A percentile compares a stretch with the other conserved stretches of the same genome.
phyloP scores from a whole-genome alignment of 2,329 filamentous ascomycete genomes.

The Didymella segeticola region DNA sequence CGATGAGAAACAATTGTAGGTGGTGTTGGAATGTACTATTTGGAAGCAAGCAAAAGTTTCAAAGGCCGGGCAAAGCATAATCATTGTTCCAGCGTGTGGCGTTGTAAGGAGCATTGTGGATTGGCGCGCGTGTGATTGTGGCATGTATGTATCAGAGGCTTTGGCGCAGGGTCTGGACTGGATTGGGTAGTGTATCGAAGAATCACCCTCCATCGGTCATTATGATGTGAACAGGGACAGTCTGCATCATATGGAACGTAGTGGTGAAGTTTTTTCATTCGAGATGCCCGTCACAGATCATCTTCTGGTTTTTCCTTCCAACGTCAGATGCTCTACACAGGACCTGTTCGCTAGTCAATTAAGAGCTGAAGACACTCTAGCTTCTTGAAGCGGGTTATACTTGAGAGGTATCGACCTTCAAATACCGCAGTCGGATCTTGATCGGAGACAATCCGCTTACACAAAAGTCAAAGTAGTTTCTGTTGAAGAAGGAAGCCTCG shows the following conservation, averaged over 20 bases:
- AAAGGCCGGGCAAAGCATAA: not conserved
- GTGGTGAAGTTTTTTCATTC: too few relatives aligned
- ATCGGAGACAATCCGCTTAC: not conserved
- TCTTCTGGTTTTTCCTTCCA: too few relatives aligned
- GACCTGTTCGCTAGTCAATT: too few relatives aligned
- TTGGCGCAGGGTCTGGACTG: not conserved
- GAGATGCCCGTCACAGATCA: too few relatives aligned
- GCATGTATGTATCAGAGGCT: conserved; percentile 24
- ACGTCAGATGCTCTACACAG: too few relatives aligned
- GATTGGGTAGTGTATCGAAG: conserved; percentile 12
- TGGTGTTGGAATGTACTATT: not conserved
- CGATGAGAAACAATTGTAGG: conserved; percentile 15
- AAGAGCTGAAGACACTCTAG: too few relatives aligned
- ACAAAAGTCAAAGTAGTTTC: not conserved
- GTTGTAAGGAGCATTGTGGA: conserved; percentile 36
- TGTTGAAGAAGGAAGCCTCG: not conserved
- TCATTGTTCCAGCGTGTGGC: conserved; percentile 38
- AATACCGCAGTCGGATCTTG: not conserved
- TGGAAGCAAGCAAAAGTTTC: not conserved
- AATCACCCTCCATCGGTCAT: too few relatives aligned
- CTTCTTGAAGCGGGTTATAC: too few relatives aligned
- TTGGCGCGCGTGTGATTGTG: conserved; percentile 23
- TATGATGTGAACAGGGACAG: too few relatives aligned
- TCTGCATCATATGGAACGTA: too few relatives aligned
- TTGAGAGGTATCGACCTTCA: too few relatives aligned